Conservation (phyloP, 176 grass and related monocot species). For the Carex scoparia region DNA sequence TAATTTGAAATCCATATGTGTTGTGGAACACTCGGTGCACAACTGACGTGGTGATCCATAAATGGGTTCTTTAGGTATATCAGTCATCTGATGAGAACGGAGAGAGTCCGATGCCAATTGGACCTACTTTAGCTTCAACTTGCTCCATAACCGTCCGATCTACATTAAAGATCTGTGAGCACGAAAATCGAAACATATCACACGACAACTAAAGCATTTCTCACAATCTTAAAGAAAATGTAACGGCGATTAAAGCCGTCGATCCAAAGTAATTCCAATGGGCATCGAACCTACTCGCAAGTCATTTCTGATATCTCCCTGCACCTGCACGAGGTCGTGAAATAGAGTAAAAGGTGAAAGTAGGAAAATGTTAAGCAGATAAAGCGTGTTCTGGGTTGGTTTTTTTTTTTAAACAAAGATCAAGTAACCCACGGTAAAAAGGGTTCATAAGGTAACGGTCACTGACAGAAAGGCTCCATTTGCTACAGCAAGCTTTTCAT, state of each 20-base stretch:
- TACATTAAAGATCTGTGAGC: no score
- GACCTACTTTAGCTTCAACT: no score
- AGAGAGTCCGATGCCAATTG: no score
- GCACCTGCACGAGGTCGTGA: neutral
- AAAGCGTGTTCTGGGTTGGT: constrained; percentile 3
- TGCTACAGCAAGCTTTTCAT: neutral
- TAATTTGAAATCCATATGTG: neutral
- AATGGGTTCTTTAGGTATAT: neutral
- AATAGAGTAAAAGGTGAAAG: constrained; percentile 10
- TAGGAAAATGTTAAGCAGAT: neutral
- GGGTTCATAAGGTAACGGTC: constrained; percentile 15
- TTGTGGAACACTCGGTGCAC: neutral
- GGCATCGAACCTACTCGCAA: no score
- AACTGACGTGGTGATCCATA: neutral
- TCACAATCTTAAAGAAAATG: no score
- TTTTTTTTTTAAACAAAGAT: constrained; percentile 1
- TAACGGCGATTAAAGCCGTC: no score
- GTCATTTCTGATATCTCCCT: neutral
- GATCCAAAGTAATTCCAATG: no score
- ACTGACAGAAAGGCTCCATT: constrained; percentile 27
- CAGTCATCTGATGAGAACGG: no score
- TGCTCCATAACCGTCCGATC: no score
- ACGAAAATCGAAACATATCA: no score
- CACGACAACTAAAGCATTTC: no score
- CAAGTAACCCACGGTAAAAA: constrained; percentile 6